These are phyloP conservation scores for Aspergillus taichungensis DNA, from an alignment of 495 filamentous ascomycete species.

Conservation along the genomic window DNA sequence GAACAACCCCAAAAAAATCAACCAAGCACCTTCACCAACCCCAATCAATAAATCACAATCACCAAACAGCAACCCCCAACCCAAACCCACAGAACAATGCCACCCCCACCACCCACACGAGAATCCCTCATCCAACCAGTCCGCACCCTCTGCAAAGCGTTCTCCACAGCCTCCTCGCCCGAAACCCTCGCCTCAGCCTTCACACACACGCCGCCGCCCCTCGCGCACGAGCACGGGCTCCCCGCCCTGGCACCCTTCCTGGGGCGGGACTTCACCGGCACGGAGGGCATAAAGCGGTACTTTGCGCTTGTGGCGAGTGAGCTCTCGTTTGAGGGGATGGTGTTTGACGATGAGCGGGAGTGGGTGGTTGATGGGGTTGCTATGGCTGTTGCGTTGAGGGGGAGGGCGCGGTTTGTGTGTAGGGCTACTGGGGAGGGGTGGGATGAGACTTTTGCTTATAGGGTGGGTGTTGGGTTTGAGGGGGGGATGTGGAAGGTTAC, in stretches of 20 bases:
- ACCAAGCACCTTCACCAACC: background rate
- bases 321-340: conserved; percentile 40
- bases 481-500: conserved; percentile 27
- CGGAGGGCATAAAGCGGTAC: conserved; percentile 38
- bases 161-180: conserved; percentile 26
- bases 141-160: conserved; percentile 36
- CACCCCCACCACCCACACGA: conserved; percentile 7
- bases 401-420: conserved; percentile 42
- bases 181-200: conserved; percentile 39
- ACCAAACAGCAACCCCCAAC: background rate
- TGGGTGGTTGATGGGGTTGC: conserved; percentile 43
- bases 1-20: conserved; percentile 2
- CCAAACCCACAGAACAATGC: conserved; percentile 7
- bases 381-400: conserved; percentile 39
- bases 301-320: conserved; percentile 32
- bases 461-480: conserved; percentile 39
- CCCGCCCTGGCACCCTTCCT: conserved; percentile 54
- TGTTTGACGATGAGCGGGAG: conserved; percentile 34
- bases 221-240: conserved; percentile 50
- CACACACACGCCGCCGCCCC: conserved; percentile 29
- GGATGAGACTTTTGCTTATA: conserved; percentile 52
- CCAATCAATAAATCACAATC: too few relatives aligned
- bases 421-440: conserved; percentile 42
- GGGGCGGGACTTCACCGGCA: conserved; percentile 44
- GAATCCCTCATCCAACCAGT: conserved; percentile 33